Evolutionary conservation across 2,329 filamentous ascomycete species (phyloP).

Genomic region (Periconia sp.): DNA sequence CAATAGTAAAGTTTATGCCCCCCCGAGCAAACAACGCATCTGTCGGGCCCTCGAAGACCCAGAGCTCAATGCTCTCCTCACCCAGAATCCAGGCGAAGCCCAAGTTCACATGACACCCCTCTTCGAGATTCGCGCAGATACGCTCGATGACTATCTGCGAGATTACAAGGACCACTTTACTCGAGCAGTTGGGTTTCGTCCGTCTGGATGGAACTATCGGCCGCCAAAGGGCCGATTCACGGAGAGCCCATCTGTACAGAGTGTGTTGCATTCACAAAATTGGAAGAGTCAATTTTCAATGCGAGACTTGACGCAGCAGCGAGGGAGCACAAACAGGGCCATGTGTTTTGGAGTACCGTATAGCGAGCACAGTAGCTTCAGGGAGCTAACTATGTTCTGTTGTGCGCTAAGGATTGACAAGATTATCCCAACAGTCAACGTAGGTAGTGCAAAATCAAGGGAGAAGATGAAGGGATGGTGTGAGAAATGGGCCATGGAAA

Average conservation of each 20-base stretch:
- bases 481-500: slow-evolving; percentile 68
- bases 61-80: slow-evolving; percentile 79
- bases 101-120: slow-evolving; percentile 98
- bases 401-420: slow-evolving; percentile 86
- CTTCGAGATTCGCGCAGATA: slow-evolving; percentile 91
- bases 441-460: slow-evolving; percentile 67
- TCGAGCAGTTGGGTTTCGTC: slow-evolving; percentile 87
- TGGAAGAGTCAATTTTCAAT: slow-evolving; percentile 80
- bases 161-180: slow-evolving; percentile 81
- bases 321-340: slow-evolving; percentile 81
- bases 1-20: slow-evolving; percentile 86
- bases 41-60: slow-evolving; percentile 84
- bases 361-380: slow-evolving; percentile 92
- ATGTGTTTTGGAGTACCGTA: slow-evolving; percentile 95
- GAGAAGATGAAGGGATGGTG: slow-evolving; percentile 72
- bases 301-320: slow-evolving; percentile 77
- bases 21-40: slow-evolving; percentile 81
- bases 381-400: slow-evolving; percentile 92
- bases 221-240: slow-evolving; percentile 69
- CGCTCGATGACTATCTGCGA: slow-evolving; percentile 85
- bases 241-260: slow-evolving; percentile 67
- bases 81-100: slow-evolving; percentile 78
- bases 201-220: slow-evolving; percentile 92
- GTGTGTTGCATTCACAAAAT: slow-evolving; percentile 68
- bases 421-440: slow-evolving; percentile 92